Base-by-base conservation (phyloP, 1,284 basidiomycete genomes). In the Schizophyllum amplum region DNA sequence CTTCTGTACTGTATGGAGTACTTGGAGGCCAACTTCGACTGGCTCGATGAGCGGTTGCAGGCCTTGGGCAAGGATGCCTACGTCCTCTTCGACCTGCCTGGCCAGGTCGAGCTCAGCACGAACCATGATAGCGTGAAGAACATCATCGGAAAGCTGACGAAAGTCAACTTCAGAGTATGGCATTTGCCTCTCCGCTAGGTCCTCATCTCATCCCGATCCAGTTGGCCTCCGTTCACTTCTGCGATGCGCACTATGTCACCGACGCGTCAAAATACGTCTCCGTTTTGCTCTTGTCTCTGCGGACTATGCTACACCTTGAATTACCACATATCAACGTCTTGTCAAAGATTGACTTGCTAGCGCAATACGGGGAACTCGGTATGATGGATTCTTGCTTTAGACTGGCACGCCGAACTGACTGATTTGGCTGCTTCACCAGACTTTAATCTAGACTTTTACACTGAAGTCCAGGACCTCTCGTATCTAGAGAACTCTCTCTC, bases 1-100 rank as follows among this genome's bases (percentile, higher is more conserved):
- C 94, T 98, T 87, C 75, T 99, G 17, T 99, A 95, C 69, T 96
- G 94, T 69, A 91, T 98, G 80, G 97, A 99, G 69, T 98, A 98
- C 69, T 82, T 99, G 22, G 95, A 99, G 67, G 86, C 82, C 23
- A 98, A 99, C 71, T 83, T 90, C 64, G 95, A 98, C 70, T 99
- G 97, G 97, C 80, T 99, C 23, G 86, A 94, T 67, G 80, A 79
- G 33, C 72, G 84, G 51, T 71, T 98, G 64, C 79, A 79, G 57
- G 81, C 81, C 64, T 72, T 92, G 1, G 86, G 83, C 4, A 72
- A 78, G 50, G 87, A 90, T 57, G 79, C 84, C 52, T 98, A 97
- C 72, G 82, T 99, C 51, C 76, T 99, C 47, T 97, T 99, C 69
- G 97, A 99, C 71, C 82, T 98, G 4, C 96, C 97, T 0, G 97